phyloP scores from a whole-genome alignment of 352 stramenopile species.

The Phytopythium sindhum region DNA sequence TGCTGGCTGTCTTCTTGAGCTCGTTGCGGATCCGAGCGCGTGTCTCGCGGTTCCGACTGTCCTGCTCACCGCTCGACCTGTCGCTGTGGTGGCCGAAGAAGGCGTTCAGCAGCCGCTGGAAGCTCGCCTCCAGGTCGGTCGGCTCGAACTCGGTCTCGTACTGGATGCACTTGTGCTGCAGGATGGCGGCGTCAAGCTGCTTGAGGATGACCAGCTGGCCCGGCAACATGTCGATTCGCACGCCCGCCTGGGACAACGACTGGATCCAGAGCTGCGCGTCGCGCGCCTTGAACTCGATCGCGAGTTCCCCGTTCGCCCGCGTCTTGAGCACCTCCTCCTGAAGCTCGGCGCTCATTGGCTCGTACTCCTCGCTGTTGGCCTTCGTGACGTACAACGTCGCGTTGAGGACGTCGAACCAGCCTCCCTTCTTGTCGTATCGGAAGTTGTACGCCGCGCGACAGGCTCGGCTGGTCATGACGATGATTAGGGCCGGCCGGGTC shows the following conservation, averaged over 20 bases:
- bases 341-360: slow-evolving; percentile 25
- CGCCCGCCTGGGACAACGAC: slow-evolving; percentile 36
- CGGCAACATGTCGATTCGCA: slow-evolving; percentile 48
- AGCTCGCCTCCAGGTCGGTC: slow-evolving; percentile 65
- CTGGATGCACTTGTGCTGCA: slow-evolving; percentile 64
- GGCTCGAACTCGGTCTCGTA: slow-evolving; percentile 54
- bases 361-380: slow-evolving; percentile 22
- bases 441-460: slow-evolving; percentile 50
- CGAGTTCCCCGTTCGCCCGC: slow-evolving; percentile 24
- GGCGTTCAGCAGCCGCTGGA: slow-evolving; percentile 60
- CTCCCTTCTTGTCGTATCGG: slow-evolving; percentile 29
- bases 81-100: slow-evolving; percentile 49
- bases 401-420: slow-evolving; percentile 60
- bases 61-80: slow-evolving; percentile 33
- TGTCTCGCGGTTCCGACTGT: slow-evolving; percentile 34
- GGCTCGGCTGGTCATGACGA: slow-evolving; percentile 47
- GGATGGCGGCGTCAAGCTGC: slow-evolving; percentile 41
- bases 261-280: slow-evolving; percentile 58
- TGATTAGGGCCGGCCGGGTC: slow-evolving; percentile 30
- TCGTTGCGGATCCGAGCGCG: slow-evolving; percentile 45
- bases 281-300: slow-evolving; percentile 53
- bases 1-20: slow-evolving; percentile 47
- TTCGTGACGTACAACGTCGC: slow-evolving; percentile 36
- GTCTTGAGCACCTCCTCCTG: slow-evolving; percentile 35
- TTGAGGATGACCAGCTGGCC: slow-evolving; percentile 57